Conservation (phyloP, 768 basidiomycete species). For the Xerocomellus intermedius region DNA sequence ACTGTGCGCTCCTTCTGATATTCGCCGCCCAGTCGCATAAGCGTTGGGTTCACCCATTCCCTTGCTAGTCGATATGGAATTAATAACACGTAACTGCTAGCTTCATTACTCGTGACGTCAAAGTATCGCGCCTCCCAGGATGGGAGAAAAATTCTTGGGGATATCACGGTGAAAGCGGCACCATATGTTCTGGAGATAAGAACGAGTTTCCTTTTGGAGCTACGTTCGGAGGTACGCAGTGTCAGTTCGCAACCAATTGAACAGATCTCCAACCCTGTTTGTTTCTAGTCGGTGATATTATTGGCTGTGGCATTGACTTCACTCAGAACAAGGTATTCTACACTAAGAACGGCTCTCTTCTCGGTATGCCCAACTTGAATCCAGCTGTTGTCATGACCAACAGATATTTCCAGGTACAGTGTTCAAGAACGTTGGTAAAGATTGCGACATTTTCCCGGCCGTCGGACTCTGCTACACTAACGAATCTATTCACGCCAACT, state of each 20-base stretch:
- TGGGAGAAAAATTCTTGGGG: slow-evolving; percentile 89
- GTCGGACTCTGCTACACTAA: slow-evolving; percentile 80
- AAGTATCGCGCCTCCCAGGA: slow-evolving; percentile 75
- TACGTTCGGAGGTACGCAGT: slow-evolving; percentile 70
- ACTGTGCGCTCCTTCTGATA: slow-evolving; percentile 15
- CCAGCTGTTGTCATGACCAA: slow-evolving; percentile 10
- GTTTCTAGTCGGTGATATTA: slow-evolving; percentile 69
- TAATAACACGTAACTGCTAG: slow-evolving; percentile 37
- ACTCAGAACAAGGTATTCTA: slow-evolving; percentile 78
- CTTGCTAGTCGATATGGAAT: not conserved
- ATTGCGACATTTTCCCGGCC: slow-evolving; percentile 75
- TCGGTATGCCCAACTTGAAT: slow-evolving; percentile 44
- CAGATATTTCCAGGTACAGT: slow-evolving; percentile 48
- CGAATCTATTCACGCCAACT: slow-evolving; percentile 83
- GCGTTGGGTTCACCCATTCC: slow-evolving; percentile 61
- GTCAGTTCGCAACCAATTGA: not conserved
- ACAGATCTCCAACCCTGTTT: slow-evolving; percentile 4
- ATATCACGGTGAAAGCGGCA: slow-evolving; percentile 90
- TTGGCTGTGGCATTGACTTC: slow-evolving; percentile 95
- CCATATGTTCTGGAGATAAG: slow-evolving; percentile 70
- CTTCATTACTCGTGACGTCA: slow-evolving; percentile 64
- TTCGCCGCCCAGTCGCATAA: slow-evolving; percentile 57
- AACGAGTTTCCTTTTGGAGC: slow-evolving; percentile 74
- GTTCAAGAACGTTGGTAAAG: slow-evolving; percentile 70
- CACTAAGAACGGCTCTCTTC: slow-evolving; percentile 79